Evolutionary conservation across 306 rosid species (phyloP).

Genomic region (Chamaecrista fasciculata): DNA sequence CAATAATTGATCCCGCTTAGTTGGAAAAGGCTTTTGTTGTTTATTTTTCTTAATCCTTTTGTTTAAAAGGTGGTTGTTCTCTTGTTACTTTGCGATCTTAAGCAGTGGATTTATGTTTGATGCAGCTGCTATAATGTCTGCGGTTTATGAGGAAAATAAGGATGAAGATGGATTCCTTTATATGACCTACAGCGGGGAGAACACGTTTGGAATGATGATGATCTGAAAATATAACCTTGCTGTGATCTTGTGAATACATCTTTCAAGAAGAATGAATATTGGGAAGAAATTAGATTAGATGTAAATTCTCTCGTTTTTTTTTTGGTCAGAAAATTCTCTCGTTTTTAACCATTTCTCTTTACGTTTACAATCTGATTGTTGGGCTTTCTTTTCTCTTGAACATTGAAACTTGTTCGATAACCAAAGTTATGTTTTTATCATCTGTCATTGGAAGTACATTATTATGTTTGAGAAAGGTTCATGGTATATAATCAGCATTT

Average conservation of each 20-base stretch:
- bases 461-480: too few species aligned
- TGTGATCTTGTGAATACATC: conserved; percentile 6
- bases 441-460: too few species aligned
- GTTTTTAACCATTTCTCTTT: neutral
- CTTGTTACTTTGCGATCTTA: neutral
- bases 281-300: conserved; percentile 7
- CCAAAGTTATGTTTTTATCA: too few species aligned
- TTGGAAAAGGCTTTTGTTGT: too few species aligned
- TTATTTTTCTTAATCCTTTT: too few species aligned
- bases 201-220: conserved; percentile 43
- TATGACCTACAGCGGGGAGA: conserved; percentile 61
- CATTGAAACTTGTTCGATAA: neutral
- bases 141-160: conserved; percentile 52
- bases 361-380: neutral
- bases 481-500: too few species aligned
- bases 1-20: too few species aligned
- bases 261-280: neutral
- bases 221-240: conserved; percentile 29
- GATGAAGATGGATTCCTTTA: conserved; percentile 69
- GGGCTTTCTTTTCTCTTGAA: conserved; percentile 2
- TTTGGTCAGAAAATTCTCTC: conserved; percentile 31
- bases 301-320: conserved; percentile 31
- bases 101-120: conserved; percentile 17
- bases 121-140: conserved; percentile 57
- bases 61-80: neutral